phyloP scores from a whole-genome alignment of 2,329 filamentous ascomycete genomes.

The Clonostachys byssicola region DNA sequence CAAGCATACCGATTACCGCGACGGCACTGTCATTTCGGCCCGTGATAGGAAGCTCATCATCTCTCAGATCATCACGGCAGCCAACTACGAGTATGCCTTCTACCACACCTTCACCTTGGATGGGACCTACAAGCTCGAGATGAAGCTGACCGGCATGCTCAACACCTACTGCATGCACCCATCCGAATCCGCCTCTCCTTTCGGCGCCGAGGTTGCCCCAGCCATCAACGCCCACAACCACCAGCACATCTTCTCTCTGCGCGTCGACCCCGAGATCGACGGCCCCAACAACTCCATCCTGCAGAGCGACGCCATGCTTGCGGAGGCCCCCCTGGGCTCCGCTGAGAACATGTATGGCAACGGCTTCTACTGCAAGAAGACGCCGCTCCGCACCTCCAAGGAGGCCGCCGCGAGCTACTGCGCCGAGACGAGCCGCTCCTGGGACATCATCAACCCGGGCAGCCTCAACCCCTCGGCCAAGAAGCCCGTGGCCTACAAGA shows the following conservation, averaged over 20 bases:
- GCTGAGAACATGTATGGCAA: conserved; percentile 71
- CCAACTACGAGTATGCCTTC: conserved; percentile 58
- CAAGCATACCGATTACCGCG: conserved; percentile 63
- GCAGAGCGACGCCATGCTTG: conserved; percentile 63
- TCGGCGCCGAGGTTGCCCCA: conserved; percentile 60
- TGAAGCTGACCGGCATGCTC: conserved; percentile 40
- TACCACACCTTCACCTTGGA: conserved; percentile 38
- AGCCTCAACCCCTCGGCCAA: conserved; percentile 42
- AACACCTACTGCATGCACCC: conserved; percentile 35
- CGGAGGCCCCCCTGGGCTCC: conserved; percentile 60
- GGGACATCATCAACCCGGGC: conserved; percentile 40
- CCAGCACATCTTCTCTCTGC: conserved; percentile 72
- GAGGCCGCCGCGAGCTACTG: conserved; percentile 14
- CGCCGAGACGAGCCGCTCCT: conserved; percentile 13
- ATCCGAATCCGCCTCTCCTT: conserved; percentile 29
- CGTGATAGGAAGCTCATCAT: conserved; percentile 56
- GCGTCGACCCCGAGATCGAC: conserved; percentile 58
- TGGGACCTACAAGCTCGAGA: conserved; percentile 57
- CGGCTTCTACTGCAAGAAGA: conserved; percentile 51
- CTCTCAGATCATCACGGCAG: conserved; percentile 61
- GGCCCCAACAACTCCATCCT: conserved; percentile 47
- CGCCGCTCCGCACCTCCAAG: conserved; percentile 12
- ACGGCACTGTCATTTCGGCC: conserved; percentile 51
- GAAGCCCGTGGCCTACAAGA: conserved; percentile 38
- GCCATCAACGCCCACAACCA: conserved; percentile 37